Evolutionary conservation across 129 eudicot species (phyloP), one percentile per base, ranked within the genome.

Genomic region (Oenanthe sinensis): DNA sequence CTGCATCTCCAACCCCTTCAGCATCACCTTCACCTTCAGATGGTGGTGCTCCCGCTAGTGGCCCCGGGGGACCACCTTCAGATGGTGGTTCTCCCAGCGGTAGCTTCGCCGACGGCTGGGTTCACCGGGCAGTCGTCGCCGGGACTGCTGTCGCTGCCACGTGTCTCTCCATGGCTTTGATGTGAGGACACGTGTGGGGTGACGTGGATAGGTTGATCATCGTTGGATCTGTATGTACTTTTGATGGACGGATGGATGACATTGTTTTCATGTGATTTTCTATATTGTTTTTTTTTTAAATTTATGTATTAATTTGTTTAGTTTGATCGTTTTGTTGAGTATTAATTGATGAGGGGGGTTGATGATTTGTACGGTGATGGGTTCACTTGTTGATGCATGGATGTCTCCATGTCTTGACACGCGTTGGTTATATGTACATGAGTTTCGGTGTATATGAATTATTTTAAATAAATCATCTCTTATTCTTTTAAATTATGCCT

Each of bases 131-230:
- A 6, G 85, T 73, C 40, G 68, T 84, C 26, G 85, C 81, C 39
- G 92, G 90, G 6, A 81, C 90, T 13, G 90, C 89, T 19, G 78
- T 88, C 6, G 80, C 85, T 71, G 92, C 86, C 68, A 82, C 83
- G 40, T 86, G 85, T 42, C n/a, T 88, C 39, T 84, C 88, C 24
- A 78, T 80, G 63, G 77, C 82, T 76, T 81, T 88, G 79, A 83
- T 88, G 87, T 88, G 86, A 81, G 75, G 47, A 37, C 76, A 71
- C 15, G 36, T 71, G 52, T 71, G 8, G 4, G 22, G 30, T 48
- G 54, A 73, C 37, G 75, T 71, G 75, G 50, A 71, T 2, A 65
- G 20, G 72, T 3, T 11, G 36, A 6, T 60, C 60, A 0, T 49
- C 16, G 26, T 77, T 77, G 52, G 80, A 77, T 60, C 4, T 58